Percentiles rank a stretch among this genome's conserved stretches.
Conservation (phyloP, 257 asterid species). For the Rhazya stricta region DNA sequence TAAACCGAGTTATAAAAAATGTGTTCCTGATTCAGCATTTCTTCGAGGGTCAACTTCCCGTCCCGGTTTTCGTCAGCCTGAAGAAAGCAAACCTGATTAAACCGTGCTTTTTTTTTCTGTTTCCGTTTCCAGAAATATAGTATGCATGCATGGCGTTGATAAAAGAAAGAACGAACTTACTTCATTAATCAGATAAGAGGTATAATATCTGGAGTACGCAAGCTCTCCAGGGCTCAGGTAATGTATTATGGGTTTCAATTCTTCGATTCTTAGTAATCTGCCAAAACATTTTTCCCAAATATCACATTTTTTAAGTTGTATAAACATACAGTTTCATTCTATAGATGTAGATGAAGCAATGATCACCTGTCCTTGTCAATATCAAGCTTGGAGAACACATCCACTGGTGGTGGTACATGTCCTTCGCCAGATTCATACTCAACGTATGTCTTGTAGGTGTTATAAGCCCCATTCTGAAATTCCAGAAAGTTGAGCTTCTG, state of each 20-base stretch:
- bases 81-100: background rate
- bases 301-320: background rate
- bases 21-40: slow-evolving; percentile 27
- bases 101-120: background rate
- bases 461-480: slow-evolving; percentile 28
- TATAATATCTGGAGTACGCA: slow-evolving; percentile 23
- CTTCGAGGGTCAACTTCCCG: slow-evolving; percentile 24
- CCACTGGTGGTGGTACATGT: slow-evolving; percentile 10
- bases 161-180: slow-evolving; percentile 1
- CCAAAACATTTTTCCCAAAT: background rate
- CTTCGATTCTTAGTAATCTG: slow-evolving; percentile 33
- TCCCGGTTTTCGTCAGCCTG: slow-evolving; percentile 34
- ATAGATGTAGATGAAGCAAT: background rate
- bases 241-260: slow-evolving; percentile 26
- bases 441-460: slow-evolving; percentile 20
- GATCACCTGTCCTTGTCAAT: slow-evolving; percentile 26
- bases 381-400: slow-evolving; percentile 28
- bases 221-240: slow-evolving; percentile 34
- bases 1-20: slow-evolving; percentile 23
- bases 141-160: too few relatives aligned
- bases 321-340: background rate
- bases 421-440: slow-evolving; percentile 20
- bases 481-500: slow-evolving; percentile 24
- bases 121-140: background rate
- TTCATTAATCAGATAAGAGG: slow-evolving; percentile 24